Base-by-base conservation (phyloP, 2,329 filamentous ascomycete species). In the Aspergillus fumigatiaffinis region DNA sequence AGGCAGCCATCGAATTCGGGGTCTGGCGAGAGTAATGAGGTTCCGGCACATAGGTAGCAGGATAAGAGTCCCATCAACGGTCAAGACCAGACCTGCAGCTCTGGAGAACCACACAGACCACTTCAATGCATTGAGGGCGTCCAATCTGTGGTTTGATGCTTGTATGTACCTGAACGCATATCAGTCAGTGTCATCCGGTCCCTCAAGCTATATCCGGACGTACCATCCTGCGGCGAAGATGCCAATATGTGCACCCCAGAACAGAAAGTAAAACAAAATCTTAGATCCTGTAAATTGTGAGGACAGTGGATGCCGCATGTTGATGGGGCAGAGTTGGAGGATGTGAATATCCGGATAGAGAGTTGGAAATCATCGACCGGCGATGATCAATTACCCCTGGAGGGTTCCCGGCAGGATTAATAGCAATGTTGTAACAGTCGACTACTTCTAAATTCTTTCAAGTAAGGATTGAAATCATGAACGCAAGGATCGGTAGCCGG, bases 81-180 rank as follows among this genome's bases (percentile, higher is more conserved):
- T 88, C 58, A 99, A 80, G 5, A 90, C 89, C 44, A 99, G 78
- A 67, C 92, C 94, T 53, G 94, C 93, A 71, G 93, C 94, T 81
- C 94, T 87, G 28, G 94, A 97, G 58, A 97, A 85, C 93, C 93
- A 99, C 55, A 99, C 94, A 3, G 93, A 97, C 76, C 84, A 97
- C 54, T 82, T 82, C 51, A 99, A 84, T 0, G 79, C 84, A 75
- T 99, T 99, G 50, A 99, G 82, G 46, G 84, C 84, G 4, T 88
- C 87, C 28, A 99, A 81, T 56, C 85, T 84, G 9, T 72, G 60
- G 69, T 96, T 89, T 4, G 71, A 65, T 35, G 75, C 81, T 80
- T 99, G 94, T 68, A 94, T 88, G 69, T 81, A 90, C 91, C 92
- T 96, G 59, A 7, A 58, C 66, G 44, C n/a, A 23, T 46, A 60